These are phyloP conservation scores for Kwoniella europaea DNA, from an alignment of 768 basidiomycete species.

Conservation along the genomic window DNA sequence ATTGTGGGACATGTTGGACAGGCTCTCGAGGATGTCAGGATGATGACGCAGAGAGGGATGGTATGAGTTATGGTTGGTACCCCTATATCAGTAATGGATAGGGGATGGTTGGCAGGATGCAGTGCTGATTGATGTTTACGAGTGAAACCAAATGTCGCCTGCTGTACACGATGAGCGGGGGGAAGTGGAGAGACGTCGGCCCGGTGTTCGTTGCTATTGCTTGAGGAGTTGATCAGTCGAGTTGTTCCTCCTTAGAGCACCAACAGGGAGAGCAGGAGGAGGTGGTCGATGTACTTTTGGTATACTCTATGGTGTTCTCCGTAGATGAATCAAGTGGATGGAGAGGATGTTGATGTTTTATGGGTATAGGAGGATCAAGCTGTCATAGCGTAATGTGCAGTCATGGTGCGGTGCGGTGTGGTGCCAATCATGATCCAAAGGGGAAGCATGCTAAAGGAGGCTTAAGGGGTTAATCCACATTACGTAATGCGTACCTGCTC, in stretches of 20 bases:
- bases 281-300: neutral
- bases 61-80: no score
- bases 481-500: neutral
- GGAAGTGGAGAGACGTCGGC: neutral
- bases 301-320: neutral
- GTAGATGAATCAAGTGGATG: neutral
- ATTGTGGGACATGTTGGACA: constrained; percentile 40
- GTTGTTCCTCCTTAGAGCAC: neutral
- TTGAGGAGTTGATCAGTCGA: neutral
- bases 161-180: neutral
- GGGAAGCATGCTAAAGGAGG: neutral
- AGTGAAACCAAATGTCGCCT: neutral
- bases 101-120: no score
- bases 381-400: constrained; percentile 7
- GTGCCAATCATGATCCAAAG: neutral
- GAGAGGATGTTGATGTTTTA: constrained; percentile 1
- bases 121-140: no score
- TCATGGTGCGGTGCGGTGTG: neutral
- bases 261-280: no score
- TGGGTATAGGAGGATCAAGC: neutral
- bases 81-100: no score
- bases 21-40: neutral
- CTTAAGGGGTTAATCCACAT: no score
- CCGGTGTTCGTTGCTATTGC: neutral
- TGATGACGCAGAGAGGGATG: no score